Evolutionary conservation across 139 green algal species (phyloP).

Genomic region (Chlorella sp.): DNA sequence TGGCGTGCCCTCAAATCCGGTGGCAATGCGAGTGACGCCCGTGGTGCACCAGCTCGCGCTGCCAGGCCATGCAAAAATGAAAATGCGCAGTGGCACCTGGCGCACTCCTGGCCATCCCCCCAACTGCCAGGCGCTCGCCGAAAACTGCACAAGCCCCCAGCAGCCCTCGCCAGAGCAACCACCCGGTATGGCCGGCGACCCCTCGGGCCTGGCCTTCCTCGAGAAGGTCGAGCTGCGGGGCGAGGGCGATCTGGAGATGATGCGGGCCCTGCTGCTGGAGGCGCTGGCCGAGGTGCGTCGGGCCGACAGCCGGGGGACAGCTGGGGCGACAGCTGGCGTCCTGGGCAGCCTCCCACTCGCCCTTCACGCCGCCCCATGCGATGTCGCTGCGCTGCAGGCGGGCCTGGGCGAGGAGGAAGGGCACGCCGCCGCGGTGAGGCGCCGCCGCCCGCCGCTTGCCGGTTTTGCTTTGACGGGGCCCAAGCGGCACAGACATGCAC

Average conservation of each 20-base stretch:
- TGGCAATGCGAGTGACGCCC: too few species aligned
- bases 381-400: background rate
- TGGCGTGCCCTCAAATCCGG: too few species aligned
- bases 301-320: background rate
- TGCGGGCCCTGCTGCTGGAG: conserved; percentile 13
- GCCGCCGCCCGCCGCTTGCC: background rate
- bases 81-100: too few species aligned
- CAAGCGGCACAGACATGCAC: too few species aligned
- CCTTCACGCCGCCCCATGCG: too few species aligned
- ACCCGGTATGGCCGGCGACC: background rate
- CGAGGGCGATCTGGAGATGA: conserved; percentile 11
- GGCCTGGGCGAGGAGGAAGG: background rate
- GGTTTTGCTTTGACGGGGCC: too few species aligned
- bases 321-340: background rate
- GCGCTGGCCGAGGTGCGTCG: conserved; percentile 16
- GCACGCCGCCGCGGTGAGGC: background rate
- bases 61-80: too few species aligned
- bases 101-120: too few species aligned
- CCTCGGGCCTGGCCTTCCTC: background rate
- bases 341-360: too few species aligned
- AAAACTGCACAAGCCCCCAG: too few species aligned
- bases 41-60: too few species aligned
- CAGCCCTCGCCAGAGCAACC: background rate
- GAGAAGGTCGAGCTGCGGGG: conserved; percentile 13
- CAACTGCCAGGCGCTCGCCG: too few species aligned